Conservation (phyloP, 2,329 filamentous ascomycete genomes). For the Mycosphaerelloides madeirae region DNA sequence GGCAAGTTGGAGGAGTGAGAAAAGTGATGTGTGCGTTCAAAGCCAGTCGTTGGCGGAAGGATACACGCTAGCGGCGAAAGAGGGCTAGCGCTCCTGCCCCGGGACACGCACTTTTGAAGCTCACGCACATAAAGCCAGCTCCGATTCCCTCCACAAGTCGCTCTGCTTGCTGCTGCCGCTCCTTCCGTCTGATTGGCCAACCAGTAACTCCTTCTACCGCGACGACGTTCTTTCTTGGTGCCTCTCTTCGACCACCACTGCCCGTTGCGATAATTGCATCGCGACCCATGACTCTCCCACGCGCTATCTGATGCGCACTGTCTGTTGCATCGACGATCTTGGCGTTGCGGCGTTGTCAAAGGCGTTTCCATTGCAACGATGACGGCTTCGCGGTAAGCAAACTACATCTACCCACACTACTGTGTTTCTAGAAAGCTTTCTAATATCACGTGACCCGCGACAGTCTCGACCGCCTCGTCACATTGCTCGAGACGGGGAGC, state of each 20-base stretch:
- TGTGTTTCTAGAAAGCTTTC: background rate
- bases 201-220: background rate
- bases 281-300: background rate
- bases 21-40: too few species aligned
- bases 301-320: background rate
- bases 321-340: background rate
- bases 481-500: constrained; percentile 93
- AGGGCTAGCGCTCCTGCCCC: too few species aligned
- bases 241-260: too few species aligned
- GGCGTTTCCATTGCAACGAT: constrained; percentile 13
- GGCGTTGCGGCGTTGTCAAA: background rate
- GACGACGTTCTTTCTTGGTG: background rate
- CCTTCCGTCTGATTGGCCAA: background rate
- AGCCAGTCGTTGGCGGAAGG: too few species aligned
- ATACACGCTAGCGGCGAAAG: too few species aligned
- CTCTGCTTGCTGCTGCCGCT: too few species aligned
- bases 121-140: too few species aligned
- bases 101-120: too few species aligned
- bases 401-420: constrained; percentile 1
- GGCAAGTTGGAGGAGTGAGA: too few species aligned
- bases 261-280: too few species aligned
- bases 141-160: background rate
- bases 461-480: constrained; percentile 48
- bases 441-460: constrained; percentile 14
- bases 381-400: constrained; percentile 25